Base-by-base conservation (phyloP, 2,329 filamentous ascomycete species). In the Diaporthe longicolla region DNA sequence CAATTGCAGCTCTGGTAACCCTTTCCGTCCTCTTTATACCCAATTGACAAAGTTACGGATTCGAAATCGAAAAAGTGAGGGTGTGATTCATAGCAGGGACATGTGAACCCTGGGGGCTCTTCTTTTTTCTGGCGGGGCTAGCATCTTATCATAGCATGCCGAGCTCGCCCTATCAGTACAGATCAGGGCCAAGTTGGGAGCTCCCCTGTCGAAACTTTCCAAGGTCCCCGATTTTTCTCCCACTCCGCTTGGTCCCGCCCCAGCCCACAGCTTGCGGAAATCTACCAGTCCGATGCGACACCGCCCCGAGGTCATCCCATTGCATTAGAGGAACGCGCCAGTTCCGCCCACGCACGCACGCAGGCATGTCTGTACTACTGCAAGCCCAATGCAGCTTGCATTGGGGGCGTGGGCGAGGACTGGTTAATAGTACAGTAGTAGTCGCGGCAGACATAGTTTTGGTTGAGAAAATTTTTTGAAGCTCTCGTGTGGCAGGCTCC, bases 11-110 rank as follows among this genome's bases (percentile, higher is more conserved):
- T 75, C 58, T 70, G 19, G 35, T 73, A 45, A 59, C 65, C 71
- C 52, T 59, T 70, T 75, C 73, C 65, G 65, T 69, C 73, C 73
- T 75, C 71, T 58, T 58, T 71, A 73, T 73, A 65, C 74, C 74
- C 74, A 74, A 71, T 75, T 71, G 72, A 75, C 71, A 61, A 55
- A 40, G 43, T 57, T 37, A 21, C 37, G 29, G 35, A 61, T 68
- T 69, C 72, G 74, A 32, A 71, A 32, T 68, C 58, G 45, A 55
- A 55, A 57, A 66, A 37, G 19, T 24, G 61, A 70, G 57, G 66
- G 59, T 74, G 57, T 74, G 72, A 71, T 43, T 74, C 74, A 74
- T 70, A 69, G 59, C 57, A 57, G 32, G 37, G 29, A 35, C 37
- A 61, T 57, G 66, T 40, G 63, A 73, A 48, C 71, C 66, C 37